Evolutionary conservation across 169 alveolate species (phyloP), one percentile per base, ranked within the genome.

Genomic region (Eimeria maxima): DNA sequence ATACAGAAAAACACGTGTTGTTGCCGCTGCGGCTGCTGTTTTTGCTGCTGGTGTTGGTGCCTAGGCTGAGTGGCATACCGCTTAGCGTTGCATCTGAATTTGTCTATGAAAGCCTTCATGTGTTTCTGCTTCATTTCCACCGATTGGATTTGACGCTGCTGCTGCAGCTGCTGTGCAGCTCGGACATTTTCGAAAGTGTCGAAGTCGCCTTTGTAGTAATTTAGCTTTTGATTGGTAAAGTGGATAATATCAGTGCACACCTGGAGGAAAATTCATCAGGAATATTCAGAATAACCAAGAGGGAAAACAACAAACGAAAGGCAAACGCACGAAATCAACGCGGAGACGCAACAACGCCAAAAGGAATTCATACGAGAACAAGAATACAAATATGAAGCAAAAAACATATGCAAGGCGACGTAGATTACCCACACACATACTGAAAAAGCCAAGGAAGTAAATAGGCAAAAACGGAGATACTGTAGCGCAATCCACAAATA

Each of bases 191-290:
- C 99, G 96, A 98, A 99, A 88, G 97, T 96, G 95, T 99, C 99
- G 96, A 98, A 99, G 97, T 99, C 98, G 73, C 99, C 99, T 95
- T 97, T 98, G 97, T 97, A 99, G 97, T 99, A 98, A 1, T 98
- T 97, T 33, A 98, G 97, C 93, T 83, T 96, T 47, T 94, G 94
- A 87, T 98, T 98, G 88, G 97, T 97, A 97, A 99, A 99, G 95
- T 99, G 99, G 80, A 99, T 99, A 80, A 99, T 98, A 95, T 99
- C 99, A 33, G 99, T 98, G 86, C 99, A 98, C 18, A 98, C 99
- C 96, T 94, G n/a, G n/a, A n/a, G n/a, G n/a, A n/a, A n/a, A n/a
- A n/a, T n/a, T n/a, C n/a, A n/a, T n/a, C n/a, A n/a, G n/a, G n/a
- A n/a, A n/a, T n/a, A n/a, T n/a, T n/a, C n/a, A n/a, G n/a, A n/a